These are phyloP conservation scores for Wallacemonas sp. DNA, from an alignment of 208 protist genomes.

Conservation along the genomic window DNA sequence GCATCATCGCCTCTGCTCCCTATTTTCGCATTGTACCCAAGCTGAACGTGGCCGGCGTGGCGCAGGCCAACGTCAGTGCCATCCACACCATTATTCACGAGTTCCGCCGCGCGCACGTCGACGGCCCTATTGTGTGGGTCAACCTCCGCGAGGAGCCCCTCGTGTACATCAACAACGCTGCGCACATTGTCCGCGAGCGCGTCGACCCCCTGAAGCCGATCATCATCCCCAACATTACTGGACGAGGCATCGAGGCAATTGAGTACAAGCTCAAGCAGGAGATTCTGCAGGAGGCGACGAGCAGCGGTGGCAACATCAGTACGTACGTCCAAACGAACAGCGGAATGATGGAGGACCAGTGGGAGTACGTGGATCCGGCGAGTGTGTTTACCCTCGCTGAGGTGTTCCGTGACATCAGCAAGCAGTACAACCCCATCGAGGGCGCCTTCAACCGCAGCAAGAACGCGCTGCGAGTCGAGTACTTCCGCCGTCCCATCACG, in stretches of 20 bases:
- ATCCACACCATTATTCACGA: conserved; percentile 81
- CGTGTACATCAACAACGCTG: conserved; percentile 83
- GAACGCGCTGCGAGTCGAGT: conserved; percentile 46
- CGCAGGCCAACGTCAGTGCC: conserved; percentile 73
- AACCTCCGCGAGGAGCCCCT: conserved; percentile 88
- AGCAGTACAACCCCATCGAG: conserved; percentile 11
- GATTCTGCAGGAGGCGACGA: conserved; percentile 76
- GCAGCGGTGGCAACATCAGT: conserved; percentile 86
- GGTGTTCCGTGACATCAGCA: conserved; percentile 48
- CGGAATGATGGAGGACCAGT: conserved; percentile 83
- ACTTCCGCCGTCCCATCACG: conserved; percentile 81
- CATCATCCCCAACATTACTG: conserved; percentile 83
- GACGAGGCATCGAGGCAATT: conserved; percentile 65
- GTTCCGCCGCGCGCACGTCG: conserved; percentile 60
- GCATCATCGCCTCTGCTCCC: conserved; percentile 78
- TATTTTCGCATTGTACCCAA: conserved; percentile 88
- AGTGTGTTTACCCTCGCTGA: conserved; percentile 65
- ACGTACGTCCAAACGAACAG: conserved; percentile 61
- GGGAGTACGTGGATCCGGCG: conserved; percentile 64
- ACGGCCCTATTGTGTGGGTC: conserved; percentile 76
- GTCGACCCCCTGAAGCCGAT: conserved; percentile 70
- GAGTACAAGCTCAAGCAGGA: conserved; percentile 86
- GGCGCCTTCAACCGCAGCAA: conserved; percentile 3
- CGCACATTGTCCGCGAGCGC: conserved; percentile 84
- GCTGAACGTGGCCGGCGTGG: conserved; percentile 80